Conservation (phyloP, 139 green algal species). For the Tetraselmis chui region DNA sequence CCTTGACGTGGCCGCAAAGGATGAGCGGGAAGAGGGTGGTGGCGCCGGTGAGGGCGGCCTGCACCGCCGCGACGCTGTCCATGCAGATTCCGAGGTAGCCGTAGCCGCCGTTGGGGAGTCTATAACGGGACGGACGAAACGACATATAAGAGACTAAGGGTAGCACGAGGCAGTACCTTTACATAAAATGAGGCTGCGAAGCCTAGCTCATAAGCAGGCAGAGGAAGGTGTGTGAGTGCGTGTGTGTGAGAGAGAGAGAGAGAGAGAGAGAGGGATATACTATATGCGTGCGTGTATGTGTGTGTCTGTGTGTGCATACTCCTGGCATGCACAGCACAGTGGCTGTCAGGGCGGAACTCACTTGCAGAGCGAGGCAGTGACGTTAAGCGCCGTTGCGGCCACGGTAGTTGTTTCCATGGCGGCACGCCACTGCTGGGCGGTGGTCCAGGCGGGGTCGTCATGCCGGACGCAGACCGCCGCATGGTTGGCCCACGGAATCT, state of each 20-base stretch:
- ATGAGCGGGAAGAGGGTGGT: not conserved
- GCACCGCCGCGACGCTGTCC: not conserved
- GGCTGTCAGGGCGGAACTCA: not conserved
- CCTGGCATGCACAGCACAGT: not conserved
- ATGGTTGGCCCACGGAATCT: not conserved
- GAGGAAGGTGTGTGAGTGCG: too few species aligned
- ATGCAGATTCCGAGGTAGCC: not conserved
- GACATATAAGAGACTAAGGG: too few species aligned
- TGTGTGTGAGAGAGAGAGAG: too few species aligned
- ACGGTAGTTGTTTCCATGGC: not conserved
- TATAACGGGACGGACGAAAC: too few species aligned
- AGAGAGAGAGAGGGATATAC: too few species aligned
- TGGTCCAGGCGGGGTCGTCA: not conserved
- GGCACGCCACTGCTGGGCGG: not conserved
- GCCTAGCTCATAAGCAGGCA: too few species aligned
- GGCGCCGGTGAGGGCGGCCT: not conserved
- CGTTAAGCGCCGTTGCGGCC: not conserved
- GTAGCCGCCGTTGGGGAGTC: not conserved
- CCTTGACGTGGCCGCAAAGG: not conserved
- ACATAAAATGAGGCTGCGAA: too few species aligned
- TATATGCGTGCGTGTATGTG: too few species aligned
- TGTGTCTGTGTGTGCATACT: too few species aligned
- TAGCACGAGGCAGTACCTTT: too few species aligned
- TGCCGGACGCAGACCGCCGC: not conserved
- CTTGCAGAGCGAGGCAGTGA: not conserved